Conservation (phyloP, 495 filamentous ascomycete species). For the Neurospora sp. region DNA sequence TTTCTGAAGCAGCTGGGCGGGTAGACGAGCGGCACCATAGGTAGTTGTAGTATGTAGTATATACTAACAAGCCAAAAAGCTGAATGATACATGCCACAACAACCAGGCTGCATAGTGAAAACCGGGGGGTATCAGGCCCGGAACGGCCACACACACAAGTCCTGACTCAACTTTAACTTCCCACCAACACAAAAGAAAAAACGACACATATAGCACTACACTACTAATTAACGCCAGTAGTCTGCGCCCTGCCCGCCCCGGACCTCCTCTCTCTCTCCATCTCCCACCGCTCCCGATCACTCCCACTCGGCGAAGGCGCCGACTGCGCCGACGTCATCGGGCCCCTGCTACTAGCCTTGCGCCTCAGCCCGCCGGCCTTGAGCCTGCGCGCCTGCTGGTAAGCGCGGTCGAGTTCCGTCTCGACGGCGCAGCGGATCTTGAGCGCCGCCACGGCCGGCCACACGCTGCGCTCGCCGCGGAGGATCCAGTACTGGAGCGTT, state of each 20-base stretch:
- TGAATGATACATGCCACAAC: no score
- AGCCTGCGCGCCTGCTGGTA: slow-evolving; percentile 67
- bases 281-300: neutral
- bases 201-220: neutral
- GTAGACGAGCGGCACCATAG: neutral
- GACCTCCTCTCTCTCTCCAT: neutral
- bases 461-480: slow-evolving; percentile 72
- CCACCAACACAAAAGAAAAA: neutral
- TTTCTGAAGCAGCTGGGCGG: neutral
- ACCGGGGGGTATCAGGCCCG: neutral
- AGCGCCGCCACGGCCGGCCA: slow-evolving; percentile 88
- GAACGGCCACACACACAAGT: neutral
- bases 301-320: neutral
- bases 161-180: neutral
- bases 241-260: neutral
- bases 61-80: neutral
- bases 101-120: neutral
- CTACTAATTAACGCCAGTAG: neutral
- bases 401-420: slow-evolving; percentile 73
- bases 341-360: slow-evolving; percentile 26
- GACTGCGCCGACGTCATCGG: neutral
- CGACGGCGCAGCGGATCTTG: slow-evolving; percentile 73
- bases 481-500: slow-evolving; percentile 74
- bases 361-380: slow-evolving; percentile 33
- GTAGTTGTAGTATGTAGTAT: neutral